Percentiles rank a stretch among this genome's conserved stretches.
These are phyloP conservation scores for Phascolomyces articulosus DNA, from an alignment of 371 early-diverging fungal genomes.

Conservation along the genomic window DNA sequence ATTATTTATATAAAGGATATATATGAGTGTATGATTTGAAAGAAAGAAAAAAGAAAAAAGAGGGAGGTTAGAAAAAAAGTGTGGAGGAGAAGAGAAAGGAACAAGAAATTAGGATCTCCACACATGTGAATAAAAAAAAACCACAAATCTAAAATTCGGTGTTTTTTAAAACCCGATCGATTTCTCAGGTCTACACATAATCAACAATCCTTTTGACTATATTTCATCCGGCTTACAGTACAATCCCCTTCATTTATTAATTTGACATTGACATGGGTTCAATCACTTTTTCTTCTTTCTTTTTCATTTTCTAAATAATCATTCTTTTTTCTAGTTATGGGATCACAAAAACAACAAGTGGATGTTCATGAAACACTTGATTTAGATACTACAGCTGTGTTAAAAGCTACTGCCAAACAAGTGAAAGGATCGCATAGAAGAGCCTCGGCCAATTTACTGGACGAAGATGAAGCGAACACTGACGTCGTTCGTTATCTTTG, in stretches of 20 bases:
- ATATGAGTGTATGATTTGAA: not conserved
- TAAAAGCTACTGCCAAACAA: not conserved
- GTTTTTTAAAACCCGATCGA: not conserved
- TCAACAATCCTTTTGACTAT: too few relatives aligned
- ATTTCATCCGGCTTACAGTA: too few relatives aligned
- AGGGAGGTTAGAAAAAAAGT: not conserved
- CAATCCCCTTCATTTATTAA: too few relatives aligned
- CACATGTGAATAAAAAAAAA: not conserved
- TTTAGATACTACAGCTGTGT: not conserved
- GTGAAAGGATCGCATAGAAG: not conserved
- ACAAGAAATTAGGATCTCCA: not conserved
- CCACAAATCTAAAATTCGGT: not conserved
- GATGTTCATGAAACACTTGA: not conserved
- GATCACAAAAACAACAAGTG: not conserved
- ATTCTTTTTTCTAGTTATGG: too few relatives aligned
- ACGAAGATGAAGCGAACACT: not conserved
- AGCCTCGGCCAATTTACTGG: not conserved
- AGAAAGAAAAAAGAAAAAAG: constrained; percentile 5
- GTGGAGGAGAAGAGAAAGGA: not conserved
- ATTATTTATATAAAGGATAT: constrained; percentile 1
- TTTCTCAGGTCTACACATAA: too few relatives aligned
- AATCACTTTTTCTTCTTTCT: not conserved
- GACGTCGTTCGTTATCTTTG: not conserved
- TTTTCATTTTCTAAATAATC: not conserved
- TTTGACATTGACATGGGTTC: not conserved